Conservation (phyloP, 768 basidiomycete genomes). For the Tricholoma sp. region DNA sequence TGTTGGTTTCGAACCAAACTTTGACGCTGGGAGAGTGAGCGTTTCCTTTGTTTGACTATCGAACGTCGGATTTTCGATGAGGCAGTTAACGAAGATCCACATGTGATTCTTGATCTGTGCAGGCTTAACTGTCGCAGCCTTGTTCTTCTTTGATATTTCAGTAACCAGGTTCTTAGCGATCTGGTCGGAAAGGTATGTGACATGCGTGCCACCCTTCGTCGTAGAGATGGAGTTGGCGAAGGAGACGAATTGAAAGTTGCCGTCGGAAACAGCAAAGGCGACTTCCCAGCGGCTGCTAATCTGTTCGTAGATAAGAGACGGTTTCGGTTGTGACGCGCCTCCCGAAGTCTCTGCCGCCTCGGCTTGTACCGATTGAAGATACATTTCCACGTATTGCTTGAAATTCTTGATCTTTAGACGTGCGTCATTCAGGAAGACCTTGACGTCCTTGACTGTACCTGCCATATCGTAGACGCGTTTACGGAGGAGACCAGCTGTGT, state of each 20-base stretch:
- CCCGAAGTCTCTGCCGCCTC: constrained; percentile 66
- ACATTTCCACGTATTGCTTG: constrained; percentile 96
- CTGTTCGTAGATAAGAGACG: constrained; percentile 76
- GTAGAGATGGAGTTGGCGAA: constrained; percentile 98
- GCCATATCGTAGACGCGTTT: constrained; percentile 97
- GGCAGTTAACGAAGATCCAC: constrained; percentile 95
- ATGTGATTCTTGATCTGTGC: constrained; percentile 96
- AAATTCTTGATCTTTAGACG: constrained; percentile 90
- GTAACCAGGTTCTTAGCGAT: constrained; percentile 80
- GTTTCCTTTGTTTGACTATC: constrained; percentile 99
- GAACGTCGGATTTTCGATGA: constrained; percentile 97
- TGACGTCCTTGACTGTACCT: constrained; percentile 89
- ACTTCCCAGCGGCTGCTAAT: constrained; percentile 88
- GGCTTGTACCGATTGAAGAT: constrained; percentile 71
- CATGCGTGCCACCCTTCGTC: constrained; percentile 94
- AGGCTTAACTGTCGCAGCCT: constrained; percentile 89
- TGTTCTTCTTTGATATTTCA: constrained; percentile 94
- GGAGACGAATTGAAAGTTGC: constrained; percentile 88
- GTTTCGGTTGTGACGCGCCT: constrained; percentile 76
- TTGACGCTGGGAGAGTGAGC: constrained; percentile 77
- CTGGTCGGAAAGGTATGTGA: constrained; percentile 79
- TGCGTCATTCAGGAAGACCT: constrained; percentile 91
- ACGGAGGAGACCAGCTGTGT: constrained; percentile 82
- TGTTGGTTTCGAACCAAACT: constrained; percentile 85
- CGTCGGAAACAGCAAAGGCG: constrained; percentile 92